Base-by-base conservation (phyloP, 73 alveolate species). In the Tetrahymena borealis region DNA sequence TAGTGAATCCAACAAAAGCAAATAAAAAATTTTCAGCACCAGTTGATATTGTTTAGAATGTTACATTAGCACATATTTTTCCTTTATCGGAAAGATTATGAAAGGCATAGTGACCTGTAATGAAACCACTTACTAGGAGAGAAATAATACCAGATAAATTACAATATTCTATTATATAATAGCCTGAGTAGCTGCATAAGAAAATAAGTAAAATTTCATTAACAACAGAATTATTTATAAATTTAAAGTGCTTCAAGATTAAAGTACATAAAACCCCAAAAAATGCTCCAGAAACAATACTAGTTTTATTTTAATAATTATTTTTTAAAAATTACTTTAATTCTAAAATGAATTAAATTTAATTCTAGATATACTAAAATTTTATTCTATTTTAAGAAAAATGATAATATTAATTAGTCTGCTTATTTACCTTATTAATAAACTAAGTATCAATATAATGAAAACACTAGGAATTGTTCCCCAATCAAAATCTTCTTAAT, bases 1-100 rank as follows among this genome's bases (percentile, higher is more conserved):
- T 92, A 11, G 99, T 96, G 15, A 97, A 90, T 32, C 99, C 99
- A 42, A 97, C 95, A 94, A 96, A 97, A 15, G 98, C 95, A 90
- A 97, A 97, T 31, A 97, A 98, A 78, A 97, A 97, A 77, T 98
- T 98, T 92, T 97, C 99, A 16, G 97, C 96, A 15, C 96, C 98
- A 94, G 94, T 94, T 41, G 98, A 97, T 33, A 97, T 39, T 20
- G 96, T 96, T 60, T 93, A 91, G 91, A 96, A 95, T 7, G 96
- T 97, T 7, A 97, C 78, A 11, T 97, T 94, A 28, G 98, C 96
- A 60, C 94, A 96, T 91, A 96, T 96, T 92, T 97, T 97, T 16
- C 98, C 96, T 90, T 97, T 97, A 38, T 96, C 97, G 0, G 98
- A 95, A 35, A 97, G 95, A 90, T 96, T 96, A 93, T 97, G 96